Evolutionary conservation across 2,329 filamentous ascomycete genomes (phyloP).

Genomic region (Cladophialophora psammophila): DNA sequence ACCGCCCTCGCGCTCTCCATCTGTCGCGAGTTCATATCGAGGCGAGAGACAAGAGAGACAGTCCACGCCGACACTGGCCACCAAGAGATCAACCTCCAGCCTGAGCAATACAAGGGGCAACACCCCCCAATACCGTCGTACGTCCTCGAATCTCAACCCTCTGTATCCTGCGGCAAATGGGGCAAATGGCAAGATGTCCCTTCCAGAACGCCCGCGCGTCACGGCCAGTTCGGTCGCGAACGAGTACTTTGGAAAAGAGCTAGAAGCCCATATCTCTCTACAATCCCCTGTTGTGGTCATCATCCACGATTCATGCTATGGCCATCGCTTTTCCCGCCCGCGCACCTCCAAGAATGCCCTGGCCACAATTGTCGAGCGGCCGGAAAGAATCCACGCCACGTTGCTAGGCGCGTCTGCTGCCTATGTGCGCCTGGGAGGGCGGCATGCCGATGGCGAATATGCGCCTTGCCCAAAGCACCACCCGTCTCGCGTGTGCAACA

Average conservation of each 20-base stretch:
- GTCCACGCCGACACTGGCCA: slow-evolving; percentile 31
- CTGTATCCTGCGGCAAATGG: slow-evolving; percentile 52
- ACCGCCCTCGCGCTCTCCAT: slow-evolving; percentile 37
- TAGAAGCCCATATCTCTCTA: slow-evolving; percentile 65
- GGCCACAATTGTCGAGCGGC: slow-evolving; percentile 86
- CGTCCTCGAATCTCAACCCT: slow-evolving; percentile 50
- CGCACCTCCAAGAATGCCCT: slow-evolving; percentile 75
- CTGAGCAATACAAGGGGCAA: slow-evolving; percentile 34
- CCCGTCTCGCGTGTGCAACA: slow-evolving; percentile 25
- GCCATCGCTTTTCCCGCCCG: slow-evolving; percentile 87
- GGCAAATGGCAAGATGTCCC: slow-evolving; percentile 49
- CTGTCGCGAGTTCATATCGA: slow-evolving; percentile 37
- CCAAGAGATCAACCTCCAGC: slow-evolving; percentile 35
- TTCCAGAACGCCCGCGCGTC: slow-evolving; percentile 47
- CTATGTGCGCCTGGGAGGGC: slow-evolving; percentile 82
- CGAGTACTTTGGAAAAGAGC: slow-evolving; percentile 73
- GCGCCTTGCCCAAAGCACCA: slow-evolving; percentile 65
- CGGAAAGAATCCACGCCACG: slow-evolving; percentile 85
- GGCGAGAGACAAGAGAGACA: slow-evolving; percentile 32
- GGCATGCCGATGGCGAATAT: slow-evolving; percentile 74
- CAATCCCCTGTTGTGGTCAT: slow-evolving; percentile 76
- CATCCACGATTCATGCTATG: slow-evolving; percentile 92
- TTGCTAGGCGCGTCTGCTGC: slow-evolving; percentile 83
- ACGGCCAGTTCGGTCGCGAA: slow-evolving; percentile 68
- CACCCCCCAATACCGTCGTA: slow-evolving; percentile 42